Evolutionary conservation across 140 eudicot species (phyloP).

Genomic region (Erigeron philadelphicus): DNA sequence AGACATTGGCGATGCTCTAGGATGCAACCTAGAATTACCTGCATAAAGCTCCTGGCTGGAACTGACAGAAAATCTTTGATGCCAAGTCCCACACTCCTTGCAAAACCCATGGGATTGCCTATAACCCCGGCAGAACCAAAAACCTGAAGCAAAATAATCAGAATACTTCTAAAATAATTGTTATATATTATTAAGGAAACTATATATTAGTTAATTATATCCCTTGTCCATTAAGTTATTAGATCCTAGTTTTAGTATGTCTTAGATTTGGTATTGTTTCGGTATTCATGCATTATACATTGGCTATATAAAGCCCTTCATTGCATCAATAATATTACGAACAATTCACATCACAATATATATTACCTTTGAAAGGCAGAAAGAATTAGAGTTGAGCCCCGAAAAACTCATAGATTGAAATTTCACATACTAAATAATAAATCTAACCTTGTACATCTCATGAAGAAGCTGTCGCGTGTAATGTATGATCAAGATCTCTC

Average conservation of each 20-base stretch:
- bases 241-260: no score
- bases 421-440: constrained; percentile 12
- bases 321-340: no score
- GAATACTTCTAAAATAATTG: background rate
- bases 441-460: constrained; percentile 87
- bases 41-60: constrained; percentile 73
- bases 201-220: no score
- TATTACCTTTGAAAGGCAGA: background rate
- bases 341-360: background rate
- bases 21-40: constrained; percentile 41
- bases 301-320: no score
- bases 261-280: no score
- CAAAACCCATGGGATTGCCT: constrained; percentile 97
- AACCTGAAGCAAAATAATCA: constrained; percentile 44
- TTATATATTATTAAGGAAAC: background rate
- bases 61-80: constrained; percentile 89
- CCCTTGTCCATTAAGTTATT: no score
- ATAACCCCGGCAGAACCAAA: constrained; percentile 98
- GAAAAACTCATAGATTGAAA: background rate
- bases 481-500: constrained; percentile 74
- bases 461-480: constrained; percentile 84
- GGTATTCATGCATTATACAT: no score
- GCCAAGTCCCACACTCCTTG: constrained; percentile 86
- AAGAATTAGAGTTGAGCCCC: background rate
- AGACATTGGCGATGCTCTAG: background rate